phyloP scores from a whole-genome alignment of 2,329 filamentous ascomycete species.

The Remersonia thermophila region DNA sequence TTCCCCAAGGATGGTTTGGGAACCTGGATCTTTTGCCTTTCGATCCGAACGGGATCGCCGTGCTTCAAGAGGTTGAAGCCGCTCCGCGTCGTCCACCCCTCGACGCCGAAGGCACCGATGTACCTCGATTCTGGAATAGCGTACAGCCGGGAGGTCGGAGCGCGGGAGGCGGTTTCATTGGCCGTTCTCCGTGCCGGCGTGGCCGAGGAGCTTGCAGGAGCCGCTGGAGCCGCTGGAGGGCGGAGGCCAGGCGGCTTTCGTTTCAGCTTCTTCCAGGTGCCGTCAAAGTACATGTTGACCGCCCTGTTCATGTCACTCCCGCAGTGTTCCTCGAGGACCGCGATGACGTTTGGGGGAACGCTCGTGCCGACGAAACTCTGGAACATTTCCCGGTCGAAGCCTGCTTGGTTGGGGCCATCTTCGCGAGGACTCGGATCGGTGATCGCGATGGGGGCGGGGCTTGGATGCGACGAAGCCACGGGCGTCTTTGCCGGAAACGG shows the following conservation, averaged over 20 bases:
- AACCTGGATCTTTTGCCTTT: slow-evolving; percentile 62
- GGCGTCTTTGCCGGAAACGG: neutral
- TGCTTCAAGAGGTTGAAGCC: slow-evolving; percentile 64
- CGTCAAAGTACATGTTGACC: slow-evolving; percentile 59
- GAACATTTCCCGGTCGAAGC: slow-evolving; percentile 46
- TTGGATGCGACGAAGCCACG: slow-evolving; percentile 1
- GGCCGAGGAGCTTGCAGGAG: neutral
- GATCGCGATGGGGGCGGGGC: neutral
- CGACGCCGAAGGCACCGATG: slow-evolving; percentile 82
- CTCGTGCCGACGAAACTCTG: slow-evolving; percentile 48
- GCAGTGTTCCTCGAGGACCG: slow-evolving; percentile 40
- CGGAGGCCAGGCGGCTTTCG: slow-evolving; percentile 1
- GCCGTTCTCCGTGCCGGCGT: neutral
- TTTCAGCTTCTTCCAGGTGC: slow-evolving; percentile 46
- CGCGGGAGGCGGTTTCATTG: neutral
- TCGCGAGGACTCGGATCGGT: neutral
- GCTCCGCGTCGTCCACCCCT: slow-evolving; percentile 83
- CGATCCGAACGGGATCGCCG: slow-evolving; percentile 73
- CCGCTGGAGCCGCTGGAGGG: neutral
- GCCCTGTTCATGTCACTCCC: slow-evolving; percentile 48
- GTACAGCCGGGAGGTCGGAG: slow-evolving; percentile 6
- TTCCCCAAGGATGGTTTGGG: slow-evolving; percentile 1
- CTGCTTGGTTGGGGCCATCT: slow-evolving; percentile 17
- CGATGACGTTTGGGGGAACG: slow-evolving; percentile 35
- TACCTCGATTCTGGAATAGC: slow-evolving; percentile 46